phyloP scores from a whole-genome alignment of 1,284 basidiomycete genomes.

The Kwoniella shivajii region DNA sequence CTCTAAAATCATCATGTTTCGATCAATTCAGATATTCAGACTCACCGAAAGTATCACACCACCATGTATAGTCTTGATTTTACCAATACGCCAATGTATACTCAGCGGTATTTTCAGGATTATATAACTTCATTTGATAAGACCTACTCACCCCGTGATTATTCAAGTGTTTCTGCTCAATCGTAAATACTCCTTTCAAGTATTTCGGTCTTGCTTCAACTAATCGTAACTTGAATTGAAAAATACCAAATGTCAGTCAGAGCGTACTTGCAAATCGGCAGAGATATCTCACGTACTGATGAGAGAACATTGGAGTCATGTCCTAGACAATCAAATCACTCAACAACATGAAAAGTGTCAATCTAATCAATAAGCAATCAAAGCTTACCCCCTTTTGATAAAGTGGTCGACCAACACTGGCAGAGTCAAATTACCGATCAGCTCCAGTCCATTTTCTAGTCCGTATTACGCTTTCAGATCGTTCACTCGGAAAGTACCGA shows the following conservation, averaged over 20 bases:
- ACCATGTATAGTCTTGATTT: constrained; percentile 51
- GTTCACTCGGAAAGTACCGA: neutral
- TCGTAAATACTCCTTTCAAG: constrained; percentile 40
- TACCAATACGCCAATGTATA: neutral
- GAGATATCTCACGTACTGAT: constrained; percentile 14
- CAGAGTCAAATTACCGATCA: constrained; percentile 1
- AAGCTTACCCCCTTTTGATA: constrained; percentile 45
- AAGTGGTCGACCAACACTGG: constrained; percentile 41
- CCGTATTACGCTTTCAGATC: no score
- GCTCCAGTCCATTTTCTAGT: no score
- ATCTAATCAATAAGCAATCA: constrained; percentile 4
- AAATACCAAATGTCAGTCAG: neutral
- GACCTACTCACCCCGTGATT: constrained; percentile 52
- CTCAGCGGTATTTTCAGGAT: neutral
- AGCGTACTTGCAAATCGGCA: neutral
- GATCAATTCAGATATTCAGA: neutral
- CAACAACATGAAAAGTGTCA: neutral
- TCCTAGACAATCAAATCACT: constrained; percentile 11
- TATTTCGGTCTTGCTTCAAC: constrained; percentile 45
- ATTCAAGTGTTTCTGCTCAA: constrained; percentile 50
- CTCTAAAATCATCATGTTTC: neutral
- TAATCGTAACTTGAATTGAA: constrained; percentile 30
- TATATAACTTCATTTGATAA: no score
- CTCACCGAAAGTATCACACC: constrained; percentile 51
- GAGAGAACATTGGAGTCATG: constrained; percentile 41